Conservation (phyloP, 2,329 filamentous ascomycete genomes). For the Ophiostoma sp. region DNA sequence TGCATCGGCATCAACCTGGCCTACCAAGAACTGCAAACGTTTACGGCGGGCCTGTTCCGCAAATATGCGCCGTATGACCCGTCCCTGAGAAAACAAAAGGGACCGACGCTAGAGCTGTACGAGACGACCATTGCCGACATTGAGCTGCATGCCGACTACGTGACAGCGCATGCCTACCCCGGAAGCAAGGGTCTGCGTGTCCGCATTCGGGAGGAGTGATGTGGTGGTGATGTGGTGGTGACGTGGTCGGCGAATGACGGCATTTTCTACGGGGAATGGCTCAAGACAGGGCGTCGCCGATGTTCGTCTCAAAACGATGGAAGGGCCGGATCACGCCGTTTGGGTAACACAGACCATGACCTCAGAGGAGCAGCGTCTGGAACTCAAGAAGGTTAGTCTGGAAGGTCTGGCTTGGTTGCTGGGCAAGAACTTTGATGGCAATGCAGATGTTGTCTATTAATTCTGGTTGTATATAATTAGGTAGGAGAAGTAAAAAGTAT, state of each 20-base stretch:
- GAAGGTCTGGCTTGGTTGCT: not conserved
- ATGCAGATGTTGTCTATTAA: not conserved
- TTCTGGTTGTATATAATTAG: not conserved
- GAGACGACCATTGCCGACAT: not conserved
- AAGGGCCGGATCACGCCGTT: not conserved
- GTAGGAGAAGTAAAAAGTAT: not conserved
- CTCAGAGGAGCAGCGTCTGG: not conserved
- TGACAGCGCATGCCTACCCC: not conserved
- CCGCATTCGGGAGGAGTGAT: not conserved
- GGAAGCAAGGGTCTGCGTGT: slow-evolving; percentile 4
- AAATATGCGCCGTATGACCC: slow-evolving; percentile 8
- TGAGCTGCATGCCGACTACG: slow-evolving; percentile 8
- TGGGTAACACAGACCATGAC: not conserved
- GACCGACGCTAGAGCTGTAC: slow-evolving; percentile 12
- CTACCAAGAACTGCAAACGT: slow-evolving; percentile 15
- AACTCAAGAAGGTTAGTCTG: not conserved
- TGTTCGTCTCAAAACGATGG: not conserved
- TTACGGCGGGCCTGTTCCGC: slow-evolving; percentile 8
- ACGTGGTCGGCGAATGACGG: too few relatives aligned
- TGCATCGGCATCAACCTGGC: slow-evolving; percentile 20
- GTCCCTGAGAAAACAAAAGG: not conserved
- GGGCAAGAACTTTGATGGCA: not conserved
- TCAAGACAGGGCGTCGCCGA: not conserved
- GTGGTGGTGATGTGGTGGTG: too few relatives aligned
- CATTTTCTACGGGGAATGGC: not conserved